Evolutionary conservation across 768 basidiomycete genomes (phyloP), one percentile per base, ranked within the genome.

Genomic region (Psilocybe tampanensis): DNA sequence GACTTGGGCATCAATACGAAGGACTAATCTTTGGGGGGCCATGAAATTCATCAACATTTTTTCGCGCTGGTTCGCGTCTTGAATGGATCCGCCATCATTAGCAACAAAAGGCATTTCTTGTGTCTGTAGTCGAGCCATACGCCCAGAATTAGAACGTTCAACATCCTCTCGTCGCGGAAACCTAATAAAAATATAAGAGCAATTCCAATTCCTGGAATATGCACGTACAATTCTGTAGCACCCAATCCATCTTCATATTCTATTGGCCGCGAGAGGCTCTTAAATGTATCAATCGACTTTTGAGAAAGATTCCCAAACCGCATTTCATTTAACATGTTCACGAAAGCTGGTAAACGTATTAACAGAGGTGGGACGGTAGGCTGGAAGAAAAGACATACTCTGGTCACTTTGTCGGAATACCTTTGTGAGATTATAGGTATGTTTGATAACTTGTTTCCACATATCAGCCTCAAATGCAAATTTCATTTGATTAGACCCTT

Each of bases 311-410:
- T 74, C 2, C 97, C 97, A 64, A 94, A 96, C 15, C 97, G 86
- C 97, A 98, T 98, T 70, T 98, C 95, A 68, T 98, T 99, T 49
- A 98, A 78, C 94, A 98, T 98, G 70, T 92, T 81, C 49, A 99
- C 84, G 67, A 99, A 98, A 51, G 86, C 94, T 94, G 68, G 52
- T 39, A 26, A 12, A 19, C n/a, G n/a, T n/a, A 32, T 19, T 58
- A 50, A 50, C 44, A 32, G 42, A n/a, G 5, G 15, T 23, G 23
- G 39, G 9, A 39, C 26, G 43, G 24, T 44, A 32, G 22, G 26
- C 44, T 11, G 5, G 24, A 39, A 19, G 19, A 47, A 60, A 18
- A 39, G 55, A 70, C 83, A 50, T 59, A 94, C 95, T 86, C 71
- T 90, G 88, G 70, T 97, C 95, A 48, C 86, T 88, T 72, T 99